Percentiles rank a stretch among this genome's conserved stretches.
phyloP scores from a whole-genome alignment of 2,329 filamentous ascomycete species.

The Blumeria graminis region DNA sequence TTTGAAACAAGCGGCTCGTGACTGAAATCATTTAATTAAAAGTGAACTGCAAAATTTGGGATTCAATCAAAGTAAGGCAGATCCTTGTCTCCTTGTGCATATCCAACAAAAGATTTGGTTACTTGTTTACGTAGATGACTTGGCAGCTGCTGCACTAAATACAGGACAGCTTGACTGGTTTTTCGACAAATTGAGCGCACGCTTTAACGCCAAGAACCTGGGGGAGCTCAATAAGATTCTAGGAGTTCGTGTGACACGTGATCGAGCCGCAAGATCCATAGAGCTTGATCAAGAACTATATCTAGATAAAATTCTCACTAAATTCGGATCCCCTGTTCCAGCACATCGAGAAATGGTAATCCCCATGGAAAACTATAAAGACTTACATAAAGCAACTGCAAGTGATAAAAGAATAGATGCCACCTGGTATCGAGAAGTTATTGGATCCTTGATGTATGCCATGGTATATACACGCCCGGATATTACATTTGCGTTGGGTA shows the following conservation, averaged over 20 bases:
- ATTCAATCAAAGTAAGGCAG: not conserved
- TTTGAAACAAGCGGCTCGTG: not conserved
- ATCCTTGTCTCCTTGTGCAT: not conserved
- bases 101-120: not conserved
- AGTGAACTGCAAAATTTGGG: not conserved
- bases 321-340: not conserved
- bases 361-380: not conserved
- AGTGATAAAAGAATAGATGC: not conserved
- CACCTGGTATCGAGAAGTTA: not conserved
- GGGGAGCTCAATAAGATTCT: too few species aligned
- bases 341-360: not conserved
- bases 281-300: too few species aligned
- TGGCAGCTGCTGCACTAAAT: not conserved
- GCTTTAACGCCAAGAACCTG: too few species aligned
- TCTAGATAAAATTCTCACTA: not conserved
- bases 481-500: not conserved
- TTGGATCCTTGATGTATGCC: not conserved
- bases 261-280: too few species aligned
- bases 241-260: too few species aligned
- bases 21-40: not conserved
- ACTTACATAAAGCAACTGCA: not conserved
- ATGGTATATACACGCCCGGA: not conserved
- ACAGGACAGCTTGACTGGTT: not conserved
- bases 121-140: not conserved
- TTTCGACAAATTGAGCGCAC: too few species aligned